Conservation (phyloP, 2,329 filamentous ascomycete genomes). For the Leptographium galeiforme region DNA sequence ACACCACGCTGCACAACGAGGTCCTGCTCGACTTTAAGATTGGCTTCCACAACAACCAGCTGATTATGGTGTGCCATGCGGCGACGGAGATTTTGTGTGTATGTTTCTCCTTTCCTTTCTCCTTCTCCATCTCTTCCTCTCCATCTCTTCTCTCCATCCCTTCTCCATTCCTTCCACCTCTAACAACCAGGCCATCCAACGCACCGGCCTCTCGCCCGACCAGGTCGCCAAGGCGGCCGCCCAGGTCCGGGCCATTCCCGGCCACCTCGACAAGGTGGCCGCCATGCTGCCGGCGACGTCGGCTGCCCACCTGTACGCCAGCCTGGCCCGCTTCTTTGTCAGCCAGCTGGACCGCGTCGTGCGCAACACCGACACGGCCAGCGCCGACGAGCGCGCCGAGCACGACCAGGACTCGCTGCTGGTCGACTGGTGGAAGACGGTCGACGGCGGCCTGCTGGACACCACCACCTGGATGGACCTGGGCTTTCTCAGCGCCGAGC, state of each 20-base stretch:
- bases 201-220: conserved; percentile 6
- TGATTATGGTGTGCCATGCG: conserved; percentile 16
- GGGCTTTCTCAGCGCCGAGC: conserved; percentile 10
- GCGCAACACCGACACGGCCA: conserved; percentile 5
- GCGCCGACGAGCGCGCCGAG: conserved; percentile 4
- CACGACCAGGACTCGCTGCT: conserved; percentile 9
- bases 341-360: conserved; percentile 10
- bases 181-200: conserved; percentile 6
- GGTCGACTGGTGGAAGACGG: conserved; percentile 11
- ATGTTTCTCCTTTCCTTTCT: neutral
- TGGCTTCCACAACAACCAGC: conserved; percentile 15
- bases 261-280: conserved; percentile 10
- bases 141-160: too few relatives aligned
- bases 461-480: conserved; percentile 12
- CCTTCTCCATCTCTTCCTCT: too few relatives aligned
- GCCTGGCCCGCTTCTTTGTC: conserved; percentile 9
- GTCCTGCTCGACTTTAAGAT: conserved; percentile 10
- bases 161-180: too few relatives aligned
- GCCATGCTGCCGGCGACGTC: conserved; percentile 9
- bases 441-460: conserved; percentile 10
- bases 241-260: conserved; percentile 8
- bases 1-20: conserved; percentile 10
- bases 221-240: conserved; percentile 8
- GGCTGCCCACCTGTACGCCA: conserved; percentile 10
- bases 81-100: conserved; percentile 13